Evolutionary conservation across 257 asterid species (phyloP).

Genomic region (Mitragyna speciosa): DNA sequence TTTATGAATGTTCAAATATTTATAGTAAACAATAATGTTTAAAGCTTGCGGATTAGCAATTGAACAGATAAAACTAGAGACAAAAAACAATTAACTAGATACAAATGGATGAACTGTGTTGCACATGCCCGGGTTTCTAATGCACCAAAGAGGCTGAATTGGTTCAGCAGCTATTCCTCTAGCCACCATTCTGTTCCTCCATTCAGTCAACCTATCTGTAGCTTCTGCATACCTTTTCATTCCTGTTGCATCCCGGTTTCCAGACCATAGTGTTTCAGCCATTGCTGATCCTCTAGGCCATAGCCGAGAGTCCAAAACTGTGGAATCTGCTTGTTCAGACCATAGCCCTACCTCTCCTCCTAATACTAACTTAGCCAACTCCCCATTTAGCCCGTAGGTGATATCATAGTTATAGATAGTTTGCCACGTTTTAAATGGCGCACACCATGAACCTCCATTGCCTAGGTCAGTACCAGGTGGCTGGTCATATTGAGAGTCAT

Average conservation of each 20-base stretch:
- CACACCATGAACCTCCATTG: slow-evolving; percentile 91
- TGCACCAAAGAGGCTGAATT: slow-evolving; percentile 96
- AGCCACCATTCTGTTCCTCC: slow-evolving; percentile 81
- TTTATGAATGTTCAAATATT: no score
- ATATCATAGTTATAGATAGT: slow-evolving; percentile 77
- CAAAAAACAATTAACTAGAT: neutral
- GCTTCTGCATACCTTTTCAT: slow-evolving; percentile 81
- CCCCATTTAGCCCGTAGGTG: slow-evolving; percentile 51
- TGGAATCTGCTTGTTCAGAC: slow-evolving; percentile 94
- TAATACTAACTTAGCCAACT: slow-evolving; percentile 59
- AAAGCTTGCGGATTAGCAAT: neutral
- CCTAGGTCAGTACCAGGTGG: slow-evolving; percentile 56
- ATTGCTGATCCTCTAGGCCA: slow-evolving; percentile 89
- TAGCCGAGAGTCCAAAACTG: slow-evolving; percentile 75
- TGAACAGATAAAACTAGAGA: no score
- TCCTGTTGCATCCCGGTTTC: slow-evolving; percentile 62
- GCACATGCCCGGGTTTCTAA: slow-evolving; percentile 80
- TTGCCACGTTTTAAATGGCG: slow-evolving; percentile 90
- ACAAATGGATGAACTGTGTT: slow-evolving; percentile 44
- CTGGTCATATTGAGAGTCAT: slow-evolving; percentile 51
- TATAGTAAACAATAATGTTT: neutral
- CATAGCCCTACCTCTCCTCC: slow-evolving; percentile 95
- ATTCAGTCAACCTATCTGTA: slow-evolving; percentile 76
- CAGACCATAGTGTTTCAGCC: slow-evolving; percentile 91
- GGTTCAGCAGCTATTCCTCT: slow-evolving; percentile 88